Base-by-base conservation (phyloP, 2,329 filamentous ascomycete species). In the Aspergillus fischeri region DNA sequence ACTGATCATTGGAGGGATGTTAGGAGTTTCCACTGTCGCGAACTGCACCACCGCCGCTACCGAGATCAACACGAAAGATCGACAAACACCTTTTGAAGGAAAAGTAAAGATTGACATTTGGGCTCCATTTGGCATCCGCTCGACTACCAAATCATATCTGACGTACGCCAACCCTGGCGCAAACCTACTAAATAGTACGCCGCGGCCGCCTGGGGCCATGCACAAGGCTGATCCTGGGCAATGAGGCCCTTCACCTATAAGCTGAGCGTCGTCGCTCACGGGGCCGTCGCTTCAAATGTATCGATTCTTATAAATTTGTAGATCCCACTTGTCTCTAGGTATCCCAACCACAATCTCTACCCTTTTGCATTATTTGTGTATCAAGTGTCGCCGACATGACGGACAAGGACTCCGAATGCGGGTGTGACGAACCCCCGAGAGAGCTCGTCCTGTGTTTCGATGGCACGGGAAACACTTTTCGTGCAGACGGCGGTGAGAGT, bases 391-490 rank as follows among this genome's bases (percentile, higher is more conserved):
- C 32, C 32, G 32, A 17, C 32, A 38, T 38, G 32, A 47, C 14
- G 24, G 11, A 24, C 21, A 5, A 47, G 1, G 44, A 47, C 24
- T 47, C 44, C 9, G 20, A 14, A 11, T 4, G 2, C 44, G 21
- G 24, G 11, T 2, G 4, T 25, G 44, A 47, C 11, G 9, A 11
- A 2, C 44, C 44, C 11, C 6, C 32, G 5, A 9, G 53, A 45
- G 47, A 65, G 17, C 62, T 74, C 47, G 70, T 74, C 14, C 62
- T 75, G 21, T 75, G 71, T 60, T 75, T 75, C 45, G 68, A 78
- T 64, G 75, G 75, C 52, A 77, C 75, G 0, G 73, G 73, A 1
- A 76, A 75, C 53, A 73, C 69, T 28, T 77, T 73, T 52, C 67
- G 65, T 6, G 72, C 69, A 10, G 73, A 73, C 52, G 70, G 71